A percentile compares a stretch with the other conserved stretches of the same genome.
phyloP scores from a whole-genome alignment of 2,329 filamentous ascomycete species.

The Myriosclerotinia curreyana region DNA sequence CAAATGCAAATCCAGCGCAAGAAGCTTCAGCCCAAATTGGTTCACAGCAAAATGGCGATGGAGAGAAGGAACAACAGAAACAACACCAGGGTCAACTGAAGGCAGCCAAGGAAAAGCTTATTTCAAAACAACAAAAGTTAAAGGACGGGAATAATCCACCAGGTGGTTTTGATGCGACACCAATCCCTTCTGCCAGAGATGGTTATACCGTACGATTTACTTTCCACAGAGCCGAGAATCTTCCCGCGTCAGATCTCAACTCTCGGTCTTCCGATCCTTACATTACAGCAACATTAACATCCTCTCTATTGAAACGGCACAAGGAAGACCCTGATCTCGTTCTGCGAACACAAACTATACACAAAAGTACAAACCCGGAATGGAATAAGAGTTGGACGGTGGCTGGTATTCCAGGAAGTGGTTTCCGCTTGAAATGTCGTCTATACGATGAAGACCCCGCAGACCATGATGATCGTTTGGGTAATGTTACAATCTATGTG shows the following conservation, averaged over 20 bases:
- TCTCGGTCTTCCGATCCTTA: slow-evolving; percentile 81
- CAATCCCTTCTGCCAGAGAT: slow-evolving; percentile 68
- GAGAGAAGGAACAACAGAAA: slow-evolving; percentile 19
- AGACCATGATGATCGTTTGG: slow-evolving; percentile 82
- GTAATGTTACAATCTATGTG: slow-evolving; percentile 74
- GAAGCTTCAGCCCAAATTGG: not conserved
- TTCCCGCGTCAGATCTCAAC: slow-evolving; percentile 78
- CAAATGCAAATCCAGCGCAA: not conserved
- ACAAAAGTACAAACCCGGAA: slow-evolving; percentile 66
- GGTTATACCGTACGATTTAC: slow-evolving; percentile 85
- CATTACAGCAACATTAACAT: slow-evolving; percentile 70
- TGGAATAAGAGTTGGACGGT: slow-evolving; percentile 90
- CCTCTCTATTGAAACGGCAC: slow-evolving; percentile 66
- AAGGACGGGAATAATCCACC: slow-evolving; percentile 36
- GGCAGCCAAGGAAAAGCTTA: slow-evolving; percentile 37
- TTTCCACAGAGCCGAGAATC: slow-evolving; percentile 75
- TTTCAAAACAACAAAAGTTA: slow-evolving; percentile 36
- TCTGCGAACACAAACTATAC: slow-evolving; percentile 73
- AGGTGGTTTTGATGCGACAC: slow-evolving; percentile 77
- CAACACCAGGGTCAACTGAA: slow-evolving; percentile 14
- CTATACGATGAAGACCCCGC: slow-evolving; percentile 87
- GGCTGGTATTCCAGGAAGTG: slow-evolving; percentile 76
- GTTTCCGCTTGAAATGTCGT: slow-evolving; percentile 80
- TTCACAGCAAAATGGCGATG: not conserved
- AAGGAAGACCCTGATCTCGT: slow-evolving; percentile 78